These are phyloP conservation scores for Fragaria ananassa DNA, from an alignment of 306 rosid genomes.

Conservation along the genomic window DNA sequence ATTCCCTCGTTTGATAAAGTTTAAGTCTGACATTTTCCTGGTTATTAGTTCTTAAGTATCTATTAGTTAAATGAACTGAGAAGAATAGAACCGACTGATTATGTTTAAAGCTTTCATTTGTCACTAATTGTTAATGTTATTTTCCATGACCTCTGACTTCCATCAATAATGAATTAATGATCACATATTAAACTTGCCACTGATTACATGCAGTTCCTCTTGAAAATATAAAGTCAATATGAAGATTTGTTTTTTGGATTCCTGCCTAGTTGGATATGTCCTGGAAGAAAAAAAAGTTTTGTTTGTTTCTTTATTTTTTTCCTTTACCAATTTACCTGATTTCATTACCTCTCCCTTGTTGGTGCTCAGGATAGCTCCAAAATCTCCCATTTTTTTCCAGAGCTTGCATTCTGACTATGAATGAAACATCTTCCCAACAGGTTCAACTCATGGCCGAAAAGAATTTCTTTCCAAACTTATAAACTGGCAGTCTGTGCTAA, in stretches of 20 bases:
- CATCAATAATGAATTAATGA: not conserved
- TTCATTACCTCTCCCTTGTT: too few relatives aligned
- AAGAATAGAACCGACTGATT: not conserved
- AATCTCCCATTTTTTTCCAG: too few relatives aligned
- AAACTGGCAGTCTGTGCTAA: too few relatives aligned
- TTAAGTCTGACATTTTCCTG: conserved; percentile 1
- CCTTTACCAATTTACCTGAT: too few relatives aligned
- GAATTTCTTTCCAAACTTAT: too few relatives aligned
- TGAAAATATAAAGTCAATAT: not conserved
- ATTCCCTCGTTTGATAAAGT: not conserved
- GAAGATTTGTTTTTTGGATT: not conserved
- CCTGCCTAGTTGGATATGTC: too few relatives aligned
- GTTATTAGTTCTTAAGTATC: not conserved
- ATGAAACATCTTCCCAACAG: too few relatives aligned
- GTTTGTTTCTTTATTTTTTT: too few relatives aligned
- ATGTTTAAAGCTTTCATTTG: not conserved
- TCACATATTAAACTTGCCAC: not conserved
- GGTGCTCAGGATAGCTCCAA: too few relatives aligned
- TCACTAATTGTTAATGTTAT: not conserved
- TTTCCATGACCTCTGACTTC: not conserved
- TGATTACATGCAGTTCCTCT: not conserved
- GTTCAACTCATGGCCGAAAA: too few relatives aligned
- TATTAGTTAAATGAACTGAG: not conserved
- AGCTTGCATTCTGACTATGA: too few relatives aligned
- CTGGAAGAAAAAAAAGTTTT: too few relatives aligned